Conservation (phyloP, 768 basidiomycete species). For the Pholiota microspora region DNA sequence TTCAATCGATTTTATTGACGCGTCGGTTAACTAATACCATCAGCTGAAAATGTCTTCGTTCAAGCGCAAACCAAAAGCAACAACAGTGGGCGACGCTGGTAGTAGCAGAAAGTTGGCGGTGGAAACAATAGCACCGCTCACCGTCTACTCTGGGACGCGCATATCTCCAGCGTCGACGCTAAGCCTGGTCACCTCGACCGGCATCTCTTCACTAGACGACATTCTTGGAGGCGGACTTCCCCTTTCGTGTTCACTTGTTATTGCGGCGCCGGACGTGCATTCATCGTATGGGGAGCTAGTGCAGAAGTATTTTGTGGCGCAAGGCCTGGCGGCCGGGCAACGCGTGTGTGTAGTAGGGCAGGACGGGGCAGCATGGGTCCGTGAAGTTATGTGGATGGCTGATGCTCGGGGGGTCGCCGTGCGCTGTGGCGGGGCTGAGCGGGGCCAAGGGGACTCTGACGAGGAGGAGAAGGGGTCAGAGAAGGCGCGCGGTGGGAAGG, state of each 20-base stretch:
- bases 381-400: constrained; percentile 82
- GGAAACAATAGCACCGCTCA: constrained; percentile 32
- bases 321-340: constrained; percentile 78
- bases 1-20: neutral
- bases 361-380: constrained; percentile 52
- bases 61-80: constrained; percentile 54
- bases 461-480: constrained; percentile 38
- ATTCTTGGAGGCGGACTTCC: constrained; percentile 92
- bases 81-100: constrained; percentile 9
- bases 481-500: constrained; percentile 33
- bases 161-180: constrained; percentile 53
- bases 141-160: constrained; percentile 51
- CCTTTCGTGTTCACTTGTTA: constrained; percentile 67
- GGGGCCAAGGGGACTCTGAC: constrained; percentile 15
- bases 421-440: neutral
- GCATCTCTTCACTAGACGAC: constrained; percentile 92
- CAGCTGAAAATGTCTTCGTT: constrained; percentile 73
- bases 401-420: constrained; percentile 18
- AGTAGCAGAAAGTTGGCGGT: neutral
- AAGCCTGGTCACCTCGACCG: constrained; percentile 72
- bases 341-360: constrained; percentile 64
- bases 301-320: constrained; percentile 85
- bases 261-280: constrained; percentile 83
- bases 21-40: neutral
- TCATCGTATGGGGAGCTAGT: constrained; percentile 84